A percentile compares a stretch with the other conserved stretches of the same genome.
These are phyloP conservation scores for Gossypium sturtianum DNA, from an alignment of 345 rosid genomes.

Conservation along the genomic window DNA sequence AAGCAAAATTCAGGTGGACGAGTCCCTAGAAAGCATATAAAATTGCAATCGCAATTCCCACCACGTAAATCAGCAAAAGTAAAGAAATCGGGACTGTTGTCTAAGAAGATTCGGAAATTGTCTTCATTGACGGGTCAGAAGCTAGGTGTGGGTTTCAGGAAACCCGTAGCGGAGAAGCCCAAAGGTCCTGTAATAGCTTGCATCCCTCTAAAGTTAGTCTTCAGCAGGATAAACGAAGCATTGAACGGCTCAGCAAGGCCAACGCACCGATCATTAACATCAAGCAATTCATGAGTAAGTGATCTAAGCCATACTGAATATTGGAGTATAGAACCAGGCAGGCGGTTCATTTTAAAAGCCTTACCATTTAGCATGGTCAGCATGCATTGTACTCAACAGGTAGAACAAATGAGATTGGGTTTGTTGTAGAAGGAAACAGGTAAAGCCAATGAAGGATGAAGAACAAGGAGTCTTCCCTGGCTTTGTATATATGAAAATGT, in stretches of 20 bases:
- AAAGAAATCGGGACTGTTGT: slow-evolving; percentile 45
- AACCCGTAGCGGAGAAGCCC: slow-evolving; percentile 41
- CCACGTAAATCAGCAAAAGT: slow-evolving; percentile 24
- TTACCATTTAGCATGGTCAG: no score
- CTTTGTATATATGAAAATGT: slow-evolving; percentile 25
- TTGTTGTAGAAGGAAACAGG: slow-evolving; percentile 13
- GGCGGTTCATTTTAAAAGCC: neutral
- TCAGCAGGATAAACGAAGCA: slow-evolving; percentile 83
- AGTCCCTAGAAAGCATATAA: slow-evolving; percentile 29
- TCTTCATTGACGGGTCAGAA: slow-evolving; percentile 67
- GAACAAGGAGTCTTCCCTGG: slow-evolving; percentile 8
- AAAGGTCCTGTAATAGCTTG: slow-evolving; percentile 68
- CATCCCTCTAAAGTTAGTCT: slow-evolving; percentile 83
- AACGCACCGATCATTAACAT: slow-evolving; percentile 25
- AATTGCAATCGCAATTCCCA: slow-evolving; percentile 8
- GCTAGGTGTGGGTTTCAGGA: slow-evolving; percentile 31
- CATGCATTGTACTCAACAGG: neutral
- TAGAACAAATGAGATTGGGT: neutral
- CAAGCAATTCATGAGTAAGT: slow-evolving; percentile 23
- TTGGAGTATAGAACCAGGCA: neutral
- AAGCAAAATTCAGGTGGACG: slow-evolving; percentile 26
- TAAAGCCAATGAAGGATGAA: slow-evolving; percentile 4
- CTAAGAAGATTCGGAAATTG: slow-evolving; percentile 69
- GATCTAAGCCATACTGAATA: neutral
- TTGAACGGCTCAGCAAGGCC: slow-evolving; percentile 65